Evolutionary conservation across 306 rosid species (phyloP).

Genomic region (Canavalia ensiformis): DNA sequence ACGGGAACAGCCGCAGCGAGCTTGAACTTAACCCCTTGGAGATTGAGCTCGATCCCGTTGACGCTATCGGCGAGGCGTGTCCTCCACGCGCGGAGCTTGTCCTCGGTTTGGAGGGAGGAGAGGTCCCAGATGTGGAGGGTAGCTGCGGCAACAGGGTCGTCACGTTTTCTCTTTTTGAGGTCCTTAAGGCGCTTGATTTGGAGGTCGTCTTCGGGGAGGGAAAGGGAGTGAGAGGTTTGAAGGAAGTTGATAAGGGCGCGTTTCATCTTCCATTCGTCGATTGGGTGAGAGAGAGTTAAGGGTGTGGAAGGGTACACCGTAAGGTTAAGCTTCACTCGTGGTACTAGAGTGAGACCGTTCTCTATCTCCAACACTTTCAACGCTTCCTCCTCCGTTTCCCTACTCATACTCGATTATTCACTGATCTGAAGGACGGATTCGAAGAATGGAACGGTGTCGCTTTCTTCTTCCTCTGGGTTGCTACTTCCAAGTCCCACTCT

Average conservation of each 20-base stretch:
- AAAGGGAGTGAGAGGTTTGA: conserved; percentile 62
- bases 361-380: conserved; percentile 58
- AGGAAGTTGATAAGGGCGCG: conserved; percentile 78
- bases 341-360: conserved; percentile 73
- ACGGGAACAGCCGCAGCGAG: conserved; percentile 63
- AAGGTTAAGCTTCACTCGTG: conserved; percentile 79
- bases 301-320: conserved; percentile 64
- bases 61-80: conserved; percentile 62
- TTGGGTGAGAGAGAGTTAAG: conserved; percentile 59
- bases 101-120: conserved; percentile 43
- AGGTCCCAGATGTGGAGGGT: conserved; percentile 72
- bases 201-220: conserved; percentile 76
- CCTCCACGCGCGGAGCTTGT: conserved; percentile 60
- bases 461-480: neutral
- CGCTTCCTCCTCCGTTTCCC: neutral
- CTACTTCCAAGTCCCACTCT: too few species aligned
- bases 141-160: conserved; percentile 77
- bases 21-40: conserved; percentile 76
- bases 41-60: conserved; percentile 82
- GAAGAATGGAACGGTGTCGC: neutral
- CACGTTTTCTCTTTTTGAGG: conserved; percentile 86
- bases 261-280: conserved; percentile 91
- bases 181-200: conserved; percentile 63
- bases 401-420: neutral
- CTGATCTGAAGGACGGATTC: too few species aligned